A percentile compares a stretch with the other conserved stretches of the same genome.
Conservation (phyloP, 2,329 filamentous ascomycete species). For the Diaporthe sp. region DNA sequence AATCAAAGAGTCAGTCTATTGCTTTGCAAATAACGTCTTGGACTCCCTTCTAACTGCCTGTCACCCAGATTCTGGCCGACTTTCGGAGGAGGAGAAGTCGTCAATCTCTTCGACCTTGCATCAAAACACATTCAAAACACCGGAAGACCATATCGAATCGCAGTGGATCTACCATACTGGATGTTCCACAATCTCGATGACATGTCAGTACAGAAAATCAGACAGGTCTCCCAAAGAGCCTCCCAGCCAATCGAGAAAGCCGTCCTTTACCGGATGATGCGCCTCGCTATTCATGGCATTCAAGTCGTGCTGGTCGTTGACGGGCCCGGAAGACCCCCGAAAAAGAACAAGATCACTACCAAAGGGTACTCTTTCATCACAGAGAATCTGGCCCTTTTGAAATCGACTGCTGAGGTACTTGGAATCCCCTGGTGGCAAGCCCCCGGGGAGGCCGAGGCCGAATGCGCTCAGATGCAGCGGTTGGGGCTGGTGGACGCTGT, state of each 20-base stretch:
- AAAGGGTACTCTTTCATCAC: neutral
- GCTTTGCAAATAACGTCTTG: neutral
- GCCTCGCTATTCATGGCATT: neutral
- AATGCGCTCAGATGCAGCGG: slow-evolving; percentile 88
- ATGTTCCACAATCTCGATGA: neutral
- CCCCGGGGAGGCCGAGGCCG: slow-evolving; percentile 94
- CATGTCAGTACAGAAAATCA: neutral
- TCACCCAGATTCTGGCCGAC: neutral
- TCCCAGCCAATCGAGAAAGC: slow-evolving; percentile 2
- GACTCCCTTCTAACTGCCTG: neutral
- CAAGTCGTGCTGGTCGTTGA: slow-evolving; percentile 1
- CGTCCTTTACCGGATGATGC: slow-evolving; percentile 1
- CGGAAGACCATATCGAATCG: neutral
- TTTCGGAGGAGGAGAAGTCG: neutral
- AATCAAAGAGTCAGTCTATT: neutral
- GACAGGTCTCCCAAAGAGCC: neutral
- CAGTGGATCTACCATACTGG: slow-evolving; percentile 2
- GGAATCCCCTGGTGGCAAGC: slow-evolving; percentile 57
- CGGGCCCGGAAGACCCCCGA: neutral
- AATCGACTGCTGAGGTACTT: neutral
- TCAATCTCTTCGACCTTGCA: slow-evolving; percentile 9
- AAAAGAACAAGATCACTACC: neutral
- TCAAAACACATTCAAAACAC: neutral
- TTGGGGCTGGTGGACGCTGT: slow-evolving; percentile 91
- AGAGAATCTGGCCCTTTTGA: neutral